Conservation (phyloP, 495 filamentous ascomycete genomes). For the Talaromyces wortmannii region DNA sequence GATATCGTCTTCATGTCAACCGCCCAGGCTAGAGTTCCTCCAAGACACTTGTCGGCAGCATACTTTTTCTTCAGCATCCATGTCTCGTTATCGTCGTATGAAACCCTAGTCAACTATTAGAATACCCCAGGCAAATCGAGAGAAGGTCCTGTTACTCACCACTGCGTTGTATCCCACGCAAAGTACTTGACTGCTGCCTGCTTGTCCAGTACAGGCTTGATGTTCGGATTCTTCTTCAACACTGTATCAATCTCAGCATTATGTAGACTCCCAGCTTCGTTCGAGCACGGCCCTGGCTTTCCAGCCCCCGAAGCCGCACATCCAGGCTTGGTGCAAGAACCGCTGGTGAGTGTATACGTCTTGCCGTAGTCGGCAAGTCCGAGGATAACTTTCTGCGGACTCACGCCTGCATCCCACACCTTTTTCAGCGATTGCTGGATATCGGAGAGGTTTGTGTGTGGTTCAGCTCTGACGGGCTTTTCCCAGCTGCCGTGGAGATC, state of each 20-base stretch:
- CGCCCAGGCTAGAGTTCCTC: slow-evolving; percentile 32
- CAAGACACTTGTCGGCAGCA: slow-evolving; percentile 26
- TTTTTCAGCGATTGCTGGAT: slow-evolving; percentile 16
- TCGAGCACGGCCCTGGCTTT: slow-evolving; percentile 17
- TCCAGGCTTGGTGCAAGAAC: slow-evolving; percentile 16
- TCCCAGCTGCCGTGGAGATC: slow-evolving; percentile 22
- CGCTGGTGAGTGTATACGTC: slow-evolving; percentile 14
- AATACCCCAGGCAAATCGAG: not conserved
- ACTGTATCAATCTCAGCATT: slow-evolving; percentile 19
- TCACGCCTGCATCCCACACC: slow-evolving; percentile 41
- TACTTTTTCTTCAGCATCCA: slow-evolving; percentile 30
- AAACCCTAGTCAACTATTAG: slow-evolving; percentile 16
- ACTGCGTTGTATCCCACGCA: slow-evolving; percentile 21
- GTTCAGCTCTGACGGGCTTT: slow-evolving; percentile 1
- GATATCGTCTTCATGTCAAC: slow-evolving; percentile 11
- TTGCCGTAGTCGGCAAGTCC: slow-evolving; percentile 46
- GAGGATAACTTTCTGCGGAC: slow-evolving; percentile 32
- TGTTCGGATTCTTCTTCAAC: slow-evolving; percentile 9
- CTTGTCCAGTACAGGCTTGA: slow-evolving; percentile 13
- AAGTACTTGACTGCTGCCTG: slow-evolving; percentile 18
- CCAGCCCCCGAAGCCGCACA: slow-evolving; percentile 13
- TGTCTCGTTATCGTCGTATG: slow-evolving; percentile 34
- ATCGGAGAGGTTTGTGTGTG: slow-evolving; percentile 4
- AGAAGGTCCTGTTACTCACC: slow-evolving; percentile 5
- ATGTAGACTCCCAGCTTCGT: slow-evolving; percentile 15